Percentiles rank a stretch among this genome's conserved stretches.
These are phyloP conservation scores for Biscogniauxia mediterranea DNA, from an alignment of 2,329 filamentous ascomycete species.

Conservation along the genomic window DNA sequence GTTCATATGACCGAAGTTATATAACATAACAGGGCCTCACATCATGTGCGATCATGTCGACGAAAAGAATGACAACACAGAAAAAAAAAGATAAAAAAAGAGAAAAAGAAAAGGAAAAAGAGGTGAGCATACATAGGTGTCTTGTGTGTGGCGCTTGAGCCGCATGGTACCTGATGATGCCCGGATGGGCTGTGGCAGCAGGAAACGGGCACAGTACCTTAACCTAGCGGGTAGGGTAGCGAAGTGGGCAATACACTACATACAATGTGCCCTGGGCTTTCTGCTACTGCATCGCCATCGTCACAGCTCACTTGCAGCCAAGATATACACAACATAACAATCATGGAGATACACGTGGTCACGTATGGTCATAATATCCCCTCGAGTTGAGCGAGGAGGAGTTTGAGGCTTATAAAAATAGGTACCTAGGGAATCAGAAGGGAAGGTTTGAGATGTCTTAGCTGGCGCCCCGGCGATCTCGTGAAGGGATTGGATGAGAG, in stretches of 20 bases:
- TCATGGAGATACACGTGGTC: not conserved
- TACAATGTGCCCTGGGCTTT: too few relatives aligned
- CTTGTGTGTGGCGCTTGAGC: not conserved
- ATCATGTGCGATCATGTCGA: too few relatives aligned
- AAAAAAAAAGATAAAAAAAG: too few relatives aligned
- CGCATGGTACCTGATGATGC: not conserved
- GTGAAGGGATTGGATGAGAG: not conserved
- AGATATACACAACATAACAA: not conserved
- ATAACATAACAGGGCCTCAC: too few relatives aligned
- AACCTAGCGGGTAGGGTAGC: too few relatives aligned
- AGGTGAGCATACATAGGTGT: too few relatives aligned
- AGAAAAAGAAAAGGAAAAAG: too few relatives aligned
- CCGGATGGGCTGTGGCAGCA: too few relatives aligned
- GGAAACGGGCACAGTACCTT: not conserved
- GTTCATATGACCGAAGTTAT: not conserved
- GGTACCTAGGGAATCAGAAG: too few relatives aligned
- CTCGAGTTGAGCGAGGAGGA: not conserved
- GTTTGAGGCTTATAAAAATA: too few relatives aligned
- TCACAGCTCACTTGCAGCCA: not conserved
- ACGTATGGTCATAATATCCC: not conserved
- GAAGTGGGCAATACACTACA: too few relatives aligned
- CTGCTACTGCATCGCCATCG: not conserved
- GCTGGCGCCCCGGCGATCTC: not conserved
- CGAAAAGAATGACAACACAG: too few relatives aligned
- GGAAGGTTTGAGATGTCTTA: not conserved